These are phyloP conservation scores for Candida gorgasii DNA, from an alignment of 805 yeast species.

Conservation along the genomic window DNA sequence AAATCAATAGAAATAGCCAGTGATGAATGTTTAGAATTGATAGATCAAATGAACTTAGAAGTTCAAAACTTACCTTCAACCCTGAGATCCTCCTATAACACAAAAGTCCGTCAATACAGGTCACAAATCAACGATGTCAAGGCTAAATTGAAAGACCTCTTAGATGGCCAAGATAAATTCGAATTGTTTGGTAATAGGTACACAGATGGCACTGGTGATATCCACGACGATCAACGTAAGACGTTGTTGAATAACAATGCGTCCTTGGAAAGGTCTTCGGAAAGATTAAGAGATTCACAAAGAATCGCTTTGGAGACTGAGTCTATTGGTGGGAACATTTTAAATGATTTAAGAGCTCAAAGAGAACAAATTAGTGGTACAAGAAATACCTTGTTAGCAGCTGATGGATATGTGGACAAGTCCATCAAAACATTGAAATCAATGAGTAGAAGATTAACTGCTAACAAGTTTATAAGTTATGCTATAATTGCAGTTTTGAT, in stretches of 20 bases:
- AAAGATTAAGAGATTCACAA: slow-evolving; percentile 83
- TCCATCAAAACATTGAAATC: slow-evolving; percentile 81
- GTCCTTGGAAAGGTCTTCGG: slow-evolving; percentile 77
- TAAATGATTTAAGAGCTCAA: slow-evolving; percentile 87
- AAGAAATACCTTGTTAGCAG: slow-evolving; percentile 82
- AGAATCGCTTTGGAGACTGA: slow-evolving; percentile 93
- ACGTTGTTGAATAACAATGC: slow-evolving; percentile 76
- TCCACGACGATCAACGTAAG: slow-evolving; percentile 71
- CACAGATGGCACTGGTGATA: slow-evolving; percentile 34
- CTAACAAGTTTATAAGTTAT: slow-evolving; percentile 85
- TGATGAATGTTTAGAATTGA: slow-evolving; percentile 78
- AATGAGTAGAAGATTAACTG: slow-evolving; percentile 91
- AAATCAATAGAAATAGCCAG: slow-evolving; percentile 63
- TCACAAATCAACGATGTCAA: slow-evolving; percentile 59
- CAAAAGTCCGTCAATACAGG: slow-evolving; percentile 73
- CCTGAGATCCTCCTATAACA: slow-evolving; percentile 67
- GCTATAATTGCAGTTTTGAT: slow-evolving; percentile 89
- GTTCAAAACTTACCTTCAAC: slow-evolving; percentile 80
- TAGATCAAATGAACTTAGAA: slow-evolving; percentile 87
- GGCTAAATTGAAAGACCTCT: slow-evolving; percentile 50
- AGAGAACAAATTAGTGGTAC: slow-evolving; percentile 88
- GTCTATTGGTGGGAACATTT: slow-evolving; percentile 83
- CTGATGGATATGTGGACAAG: slow-evolving; percentile 90
- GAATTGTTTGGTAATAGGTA: slow-evolving; percentile 66
- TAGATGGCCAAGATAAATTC: slow-evolving; percentile 71